These are phyloP conservation scores for Colletotrichum gloeosporioides DNA, from an alignment of 2,329 filamentous ascomycete species.

Conservation along the genomic window DNA sequence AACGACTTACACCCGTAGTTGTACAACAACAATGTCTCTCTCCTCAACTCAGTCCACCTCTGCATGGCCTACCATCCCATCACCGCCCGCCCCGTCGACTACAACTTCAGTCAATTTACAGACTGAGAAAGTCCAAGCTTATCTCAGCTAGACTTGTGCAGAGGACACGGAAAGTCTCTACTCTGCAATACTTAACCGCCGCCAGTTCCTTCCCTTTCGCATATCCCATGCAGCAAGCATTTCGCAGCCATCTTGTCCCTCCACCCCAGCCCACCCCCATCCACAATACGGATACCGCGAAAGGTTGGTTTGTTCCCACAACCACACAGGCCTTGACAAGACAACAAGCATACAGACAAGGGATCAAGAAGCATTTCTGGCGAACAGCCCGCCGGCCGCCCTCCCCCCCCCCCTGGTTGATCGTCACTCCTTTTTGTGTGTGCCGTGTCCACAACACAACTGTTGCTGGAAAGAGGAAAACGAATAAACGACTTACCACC, in stretches of 20 bases:
- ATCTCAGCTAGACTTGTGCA: neutral
- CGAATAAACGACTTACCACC: neutral
- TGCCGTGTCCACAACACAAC: neutral
- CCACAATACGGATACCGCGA: neutral
- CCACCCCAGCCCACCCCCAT: neutral
- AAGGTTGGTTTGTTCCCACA: neutral
- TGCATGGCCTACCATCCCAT: constrained; percentile 3
- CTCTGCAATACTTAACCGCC: neutral
- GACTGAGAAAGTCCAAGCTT: constrained; percentile 7
- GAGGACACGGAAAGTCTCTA: neutral
- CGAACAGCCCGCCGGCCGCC: neutral
- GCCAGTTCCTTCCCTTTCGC: constrained; percentile 18
- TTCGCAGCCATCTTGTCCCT: neutral
- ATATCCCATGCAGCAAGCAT: constrained; percentile 5
- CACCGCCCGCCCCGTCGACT: neutral
- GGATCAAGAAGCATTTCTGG: neutral
- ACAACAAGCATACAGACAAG: neutral
- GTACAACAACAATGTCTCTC: neutral
- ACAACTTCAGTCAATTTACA: neutral
- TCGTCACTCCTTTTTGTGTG: neutral
- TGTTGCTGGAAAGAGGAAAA: neutral
- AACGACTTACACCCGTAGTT: neutral
- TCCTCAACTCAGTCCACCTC: neutral
- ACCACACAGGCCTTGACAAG: constrained; percentile 8
- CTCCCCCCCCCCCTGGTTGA: neutral